Conservation (phyloP, 2,329 filamentous ascomycete species). For the Aspergillus ibericus region DNA sequence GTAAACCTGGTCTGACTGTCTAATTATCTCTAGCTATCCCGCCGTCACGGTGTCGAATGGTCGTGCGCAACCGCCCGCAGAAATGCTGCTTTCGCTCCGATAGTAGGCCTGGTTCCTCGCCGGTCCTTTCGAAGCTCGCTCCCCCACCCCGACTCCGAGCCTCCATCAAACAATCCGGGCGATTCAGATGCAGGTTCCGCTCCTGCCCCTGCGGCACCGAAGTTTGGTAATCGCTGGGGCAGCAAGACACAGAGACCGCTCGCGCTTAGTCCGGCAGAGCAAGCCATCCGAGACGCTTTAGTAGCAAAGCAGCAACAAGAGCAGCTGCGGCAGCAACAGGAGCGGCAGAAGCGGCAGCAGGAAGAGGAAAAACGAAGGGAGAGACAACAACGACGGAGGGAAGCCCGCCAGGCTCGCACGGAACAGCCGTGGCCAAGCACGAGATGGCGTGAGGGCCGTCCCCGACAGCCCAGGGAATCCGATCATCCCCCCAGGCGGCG, state of each 20-base stretch:
- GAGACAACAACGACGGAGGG: background rate
- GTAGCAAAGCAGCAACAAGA: slow-evolving; percentile 15
- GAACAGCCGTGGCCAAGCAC: background rate
- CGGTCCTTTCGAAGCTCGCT: slow-evolving; percentile 38
- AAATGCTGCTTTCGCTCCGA: slow-evolving; percentile 21
- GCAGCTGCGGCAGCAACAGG: background rate
- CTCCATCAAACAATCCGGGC: slow-evolving; percentile 23
- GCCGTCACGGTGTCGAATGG: slow-evolving; percentile 41
- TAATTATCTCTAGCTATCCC: slow-evolving; percentile 32
- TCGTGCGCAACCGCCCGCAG: slow-evolving; percentile 34
- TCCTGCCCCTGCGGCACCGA: slow-evolving; percentile 19
- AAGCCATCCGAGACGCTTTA: slow-evolving; percentile 32
- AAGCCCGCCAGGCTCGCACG: background rate
- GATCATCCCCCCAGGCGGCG: background rate
- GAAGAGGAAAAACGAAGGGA: background rate
- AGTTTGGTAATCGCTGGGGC: slow-evolving; percentile 30
- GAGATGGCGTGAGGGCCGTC: background rate
- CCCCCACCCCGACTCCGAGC: slow-evolving; percentile 26
- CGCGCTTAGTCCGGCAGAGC: slow-evolving; percentile 34
- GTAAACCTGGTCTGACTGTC: background rate
- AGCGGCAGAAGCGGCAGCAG: background rate
- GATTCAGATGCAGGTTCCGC: slow-evolving; percentile 2
- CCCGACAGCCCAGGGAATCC: background rate
- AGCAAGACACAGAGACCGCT: slow-evolving; percentile 17
- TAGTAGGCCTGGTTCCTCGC: slow-evolving; percentile 23